Conservation (phyloP, 169 alveolate species). For the Miamiensis avidus region DNA sequence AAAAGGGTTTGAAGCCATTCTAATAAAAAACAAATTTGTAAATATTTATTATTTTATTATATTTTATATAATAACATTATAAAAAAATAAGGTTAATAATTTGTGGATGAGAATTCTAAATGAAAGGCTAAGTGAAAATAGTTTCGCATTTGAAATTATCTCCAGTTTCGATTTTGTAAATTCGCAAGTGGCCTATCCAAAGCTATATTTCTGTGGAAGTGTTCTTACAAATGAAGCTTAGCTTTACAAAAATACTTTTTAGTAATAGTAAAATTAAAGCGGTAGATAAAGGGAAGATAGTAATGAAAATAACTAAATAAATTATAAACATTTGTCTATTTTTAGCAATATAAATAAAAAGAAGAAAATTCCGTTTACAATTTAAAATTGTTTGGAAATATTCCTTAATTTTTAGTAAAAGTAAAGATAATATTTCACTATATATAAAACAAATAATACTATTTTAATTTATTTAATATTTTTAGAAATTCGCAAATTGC, state of each 20-base stretch:
- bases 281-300: background rate
- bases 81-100: background rate
- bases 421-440: background rate
- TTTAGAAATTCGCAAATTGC: background rate
- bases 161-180: background rate
- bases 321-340: background rate
- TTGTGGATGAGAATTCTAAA: background rate
- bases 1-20: background rate
- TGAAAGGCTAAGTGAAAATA: no score
- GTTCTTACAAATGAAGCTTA: background rate
- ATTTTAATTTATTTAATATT: no score
- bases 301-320: no score
- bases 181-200: background rate
- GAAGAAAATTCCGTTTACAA: background rate
- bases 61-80: no score
- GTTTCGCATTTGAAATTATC: background rate
- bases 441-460: no score
- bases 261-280: no score
- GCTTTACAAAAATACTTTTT: background rate
- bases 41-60: no score
- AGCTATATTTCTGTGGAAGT: background rate
- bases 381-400: background rate
- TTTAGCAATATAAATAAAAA: no score
- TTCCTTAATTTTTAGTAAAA: background rate
- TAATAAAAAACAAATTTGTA: background rate